Evolutionary conservation across 768 basidiomycete species (phyloP).

Genomic region (Rickenella mellea): DNA sequence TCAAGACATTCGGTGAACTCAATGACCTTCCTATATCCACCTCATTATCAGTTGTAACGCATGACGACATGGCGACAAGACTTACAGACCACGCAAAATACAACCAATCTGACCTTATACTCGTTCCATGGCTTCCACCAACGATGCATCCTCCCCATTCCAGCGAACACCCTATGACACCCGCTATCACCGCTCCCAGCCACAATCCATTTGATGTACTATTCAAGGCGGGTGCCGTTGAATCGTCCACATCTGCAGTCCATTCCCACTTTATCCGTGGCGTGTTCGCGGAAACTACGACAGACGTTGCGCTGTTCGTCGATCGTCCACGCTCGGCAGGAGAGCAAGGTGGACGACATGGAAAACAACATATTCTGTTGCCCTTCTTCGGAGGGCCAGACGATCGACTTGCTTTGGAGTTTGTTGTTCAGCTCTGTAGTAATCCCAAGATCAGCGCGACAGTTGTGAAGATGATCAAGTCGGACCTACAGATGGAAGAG

Average conservation of each 20-base stretch:
- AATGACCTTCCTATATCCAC: constrained; percentile 52
- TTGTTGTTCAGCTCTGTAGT: constrained; percentile 76
- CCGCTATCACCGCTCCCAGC: constrained; percentile 16
- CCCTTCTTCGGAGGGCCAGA: constrained; percentile 95
- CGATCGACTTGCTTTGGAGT: constrained; percentile 77
- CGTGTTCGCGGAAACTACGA: constrained; percentile 61
- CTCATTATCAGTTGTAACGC: constrained; percentile 63
- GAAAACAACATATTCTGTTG: constrained; percentile 61
- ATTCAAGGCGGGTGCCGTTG: constrained; percentile 31
- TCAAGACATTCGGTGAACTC: constrained; percentile 67
- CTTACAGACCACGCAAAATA: constrained; percentile 60
- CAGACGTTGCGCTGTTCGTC: constrained; percentile 78
- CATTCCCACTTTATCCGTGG: constrained; percentile 82
- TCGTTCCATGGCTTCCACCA: constrained; percentile 73
- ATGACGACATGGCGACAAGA: constrained; percentile 61
- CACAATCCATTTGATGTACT: constrained; percentile 68
- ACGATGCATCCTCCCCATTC: constrained; percentile 3
- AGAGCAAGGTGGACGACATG: constrained; percentile 13
- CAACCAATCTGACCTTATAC: constrained; percentile 58
- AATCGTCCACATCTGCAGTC: constrained; percentile 37
- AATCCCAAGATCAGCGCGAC: constrained; percentile 64
- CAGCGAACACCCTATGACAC: constrained; percentile 7
- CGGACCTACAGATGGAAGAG: constrained; percentile 21
- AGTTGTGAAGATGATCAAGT: constrained; percentile 55
- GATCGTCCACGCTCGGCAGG: constrained; percentile 38